Conservation (phyloP, 129 eudicot species). For the Chrysanthemum makinoi region DNA sequence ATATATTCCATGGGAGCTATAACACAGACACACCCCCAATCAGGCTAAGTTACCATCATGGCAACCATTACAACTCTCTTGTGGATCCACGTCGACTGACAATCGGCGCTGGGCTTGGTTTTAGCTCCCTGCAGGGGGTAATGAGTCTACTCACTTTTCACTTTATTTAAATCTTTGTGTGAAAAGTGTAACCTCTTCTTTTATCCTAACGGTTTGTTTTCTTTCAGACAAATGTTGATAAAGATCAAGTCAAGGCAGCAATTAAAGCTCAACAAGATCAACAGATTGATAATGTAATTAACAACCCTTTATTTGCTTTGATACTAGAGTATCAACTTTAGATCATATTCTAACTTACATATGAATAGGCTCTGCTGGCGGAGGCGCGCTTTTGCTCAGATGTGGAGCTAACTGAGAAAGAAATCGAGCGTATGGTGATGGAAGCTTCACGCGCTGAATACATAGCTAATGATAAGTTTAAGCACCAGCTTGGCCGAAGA, state of each 20-base stretch:
- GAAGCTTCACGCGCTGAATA: constrained; percentile 97
- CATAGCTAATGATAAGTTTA: constrained; percentile 67
- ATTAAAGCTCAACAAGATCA: constrained; percentile 99
- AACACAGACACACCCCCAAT: constrained; percentile 84
- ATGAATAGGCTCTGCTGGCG: constrained; percentile 79
- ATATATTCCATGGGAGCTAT: constrained; percentile 91
- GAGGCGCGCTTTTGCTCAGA: constrained; percentile 97
- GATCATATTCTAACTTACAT: constrained; percentile 8
- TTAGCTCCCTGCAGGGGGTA: constrained; percentile 91
- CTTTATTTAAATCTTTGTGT: no score
- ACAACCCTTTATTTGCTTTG: constrained; percentile 9
- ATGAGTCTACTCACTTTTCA: no score
- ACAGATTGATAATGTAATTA: constrained; percentile 82
- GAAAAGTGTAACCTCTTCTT: no score
- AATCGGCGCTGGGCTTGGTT: constrained; percentile 97
- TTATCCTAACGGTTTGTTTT: constrained; percentile 7
- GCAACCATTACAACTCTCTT: constrained; percentile 97
- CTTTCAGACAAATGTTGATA: constrained; percentile 68
- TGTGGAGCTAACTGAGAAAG: constrained; percentile 94
- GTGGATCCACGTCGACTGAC: constrained; percentile 89
- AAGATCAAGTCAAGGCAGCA: constrained; percentile 98
- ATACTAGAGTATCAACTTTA: neutral
- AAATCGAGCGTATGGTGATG: constrained; percentile 96
- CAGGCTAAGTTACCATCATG: constrained; percentile 89
- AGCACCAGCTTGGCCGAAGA: constrained; percentile 62